A percentile compares a stretch with the other conserved stretches of the same genome.
Conservation (phyloP, 2,329 filamentous ascomycete genomes). For the Cordyceps javanica region DNA sequence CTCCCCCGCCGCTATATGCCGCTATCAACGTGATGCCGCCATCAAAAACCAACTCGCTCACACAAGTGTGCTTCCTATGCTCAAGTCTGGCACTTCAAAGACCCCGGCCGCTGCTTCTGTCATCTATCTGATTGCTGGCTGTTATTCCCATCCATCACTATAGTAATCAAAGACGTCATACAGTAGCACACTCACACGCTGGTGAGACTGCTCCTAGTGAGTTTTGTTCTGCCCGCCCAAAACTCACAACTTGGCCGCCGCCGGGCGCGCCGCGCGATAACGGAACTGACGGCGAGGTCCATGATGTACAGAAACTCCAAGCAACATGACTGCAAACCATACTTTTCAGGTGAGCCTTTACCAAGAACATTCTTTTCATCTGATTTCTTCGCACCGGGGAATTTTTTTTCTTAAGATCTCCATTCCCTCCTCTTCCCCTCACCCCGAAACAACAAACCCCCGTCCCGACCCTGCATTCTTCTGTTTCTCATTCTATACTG, state of each 20-base stretch:
- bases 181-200: neutral
- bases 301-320: constrained; percentile 1
- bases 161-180: constrained; percentile 2
- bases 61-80: constrained; percentile 29
- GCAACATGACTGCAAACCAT: constrained; percentile 38
- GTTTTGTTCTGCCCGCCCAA: no score
- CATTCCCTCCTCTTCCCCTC: neutral
- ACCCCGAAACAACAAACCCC: no score
- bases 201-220: neutral
- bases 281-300: neutral
- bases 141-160: constrained; percentile 25
- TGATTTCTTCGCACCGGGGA: neutral
- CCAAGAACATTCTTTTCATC: neutral
- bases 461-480: neutral
- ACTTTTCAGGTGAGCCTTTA: constrained; percentile 38
- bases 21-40: neutral
- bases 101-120: constrained; percentile 23
- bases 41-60: neutral
- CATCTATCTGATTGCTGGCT: constrained; percentile 23
- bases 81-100: constrained; percentile 22
- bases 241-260: no score
- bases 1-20: no score
- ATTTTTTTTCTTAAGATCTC: neutral
- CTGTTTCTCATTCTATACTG: constrained; percentile 15
- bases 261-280: neutral